These are phyloP conservation scores for Chrysoporthe cubensis DNA, from an alignment of 2,329 filamentous ascomycete species.

Conservation along the genomic window DNA sequence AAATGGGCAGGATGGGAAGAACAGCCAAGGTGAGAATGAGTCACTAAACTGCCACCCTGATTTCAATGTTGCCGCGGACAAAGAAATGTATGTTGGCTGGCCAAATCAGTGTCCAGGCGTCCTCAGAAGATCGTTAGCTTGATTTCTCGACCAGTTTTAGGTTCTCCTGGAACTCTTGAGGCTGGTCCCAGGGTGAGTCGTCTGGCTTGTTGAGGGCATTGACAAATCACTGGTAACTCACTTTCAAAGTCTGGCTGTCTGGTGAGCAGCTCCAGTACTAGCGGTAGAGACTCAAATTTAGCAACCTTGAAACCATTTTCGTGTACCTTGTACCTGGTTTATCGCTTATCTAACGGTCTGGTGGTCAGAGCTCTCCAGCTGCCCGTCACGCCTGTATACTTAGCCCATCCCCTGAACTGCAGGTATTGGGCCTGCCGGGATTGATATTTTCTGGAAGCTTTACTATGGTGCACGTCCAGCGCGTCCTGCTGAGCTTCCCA, in stretches of 20 bases:
- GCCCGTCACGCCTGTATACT: too few species aligned
- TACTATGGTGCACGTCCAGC: conserved; percentile 10
- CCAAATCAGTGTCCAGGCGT: neutral
- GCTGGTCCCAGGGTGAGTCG: neutral
- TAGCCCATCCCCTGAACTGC: neutral
- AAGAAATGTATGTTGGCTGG: neutral
- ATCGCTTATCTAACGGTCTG: conserved; percentile 10
- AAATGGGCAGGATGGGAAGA: too few species aligned
- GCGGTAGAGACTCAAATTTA: neutral
- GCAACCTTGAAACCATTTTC: neutral
- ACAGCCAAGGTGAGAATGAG: conserved; percentile 2
- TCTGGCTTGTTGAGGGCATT: neutral
- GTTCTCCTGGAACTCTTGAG: neutral
- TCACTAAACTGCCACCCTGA: neutral
- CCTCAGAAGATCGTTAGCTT: neutral
- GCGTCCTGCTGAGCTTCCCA: conserved; percentile 14
- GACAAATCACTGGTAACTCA: neutral
- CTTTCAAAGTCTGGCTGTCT: neutral
- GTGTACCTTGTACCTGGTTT: neutral
- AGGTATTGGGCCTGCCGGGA: conserved; percentile 4
- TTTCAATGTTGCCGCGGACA: neutral
- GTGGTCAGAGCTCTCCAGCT: neutral
- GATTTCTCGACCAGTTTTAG: neutral
- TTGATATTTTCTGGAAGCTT: conserved; percentile 5
- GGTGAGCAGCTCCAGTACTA: neutral